phyloP scores from a whole-genome alignment of 176 grass and related monocot species.

The Poa pratensis region DNA sequence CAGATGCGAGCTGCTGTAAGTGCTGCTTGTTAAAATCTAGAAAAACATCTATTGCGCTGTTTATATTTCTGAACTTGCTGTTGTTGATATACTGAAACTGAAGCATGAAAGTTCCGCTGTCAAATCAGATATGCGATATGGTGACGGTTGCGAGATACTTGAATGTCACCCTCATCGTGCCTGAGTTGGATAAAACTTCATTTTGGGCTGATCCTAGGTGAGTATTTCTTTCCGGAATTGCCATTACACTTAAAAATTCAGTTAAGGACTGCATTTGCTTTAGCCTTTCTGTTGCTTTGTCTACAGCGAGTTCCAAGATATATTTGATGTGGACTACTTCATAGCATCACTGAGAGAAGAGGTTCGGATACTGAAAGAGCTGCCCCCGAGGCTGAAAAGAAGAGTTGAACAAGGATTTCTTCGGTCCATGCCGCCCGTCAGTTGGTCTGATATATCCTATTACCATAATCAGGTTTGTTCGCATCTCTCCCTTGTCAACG shows the following conservation, averaged over 20 bases:
- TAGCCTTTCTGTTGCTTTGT: slow-evolving; percentile 20
- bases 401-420: slow-evolving; percentile 70
- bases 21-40: slow-evolving; percentile 11
- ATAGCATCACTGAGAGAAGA: slow-evolving; percentile 85
- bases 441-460: slow-evolving; percentile 92
- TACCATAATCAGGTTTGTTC: slow-evolving; percentile 72
- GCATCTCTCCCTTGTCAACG: slow-evolving; percentile 3
- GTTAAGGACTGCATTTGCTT: neutral
- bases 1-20: slow-evolving; percentile 96
- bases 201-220: slow-evolving; percentile 96
- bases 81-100: slow-evolving; percentile 26
- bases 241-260: neutral
- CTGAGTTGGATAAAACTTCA: slow-evolving; percentile 91
- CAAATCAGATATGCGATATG: slow-evolving; percentile 92
- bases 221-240: slow-evolving; percentile 6
- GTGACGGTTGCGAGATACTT: slow-evolving; percentile 91
- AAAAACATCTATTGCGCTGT: neutral
- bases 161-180: slow-evolving; percentile 90
- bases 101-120: slow-evolving; percentile 12
- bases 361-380: slow-evolving; percentile 82
- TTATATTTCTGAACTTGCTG: neutral
- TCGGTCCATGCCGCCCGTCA: slow-evolving; percentile 84
- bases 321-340: slow-evolving; percentile 97
- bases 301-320: slow-evolving; percentile 87
- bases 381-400: slow-evolving; percentile 81